Conservation (phyloP, 129 eudicot genomes). For the Escallonia herrerae region DNA sequence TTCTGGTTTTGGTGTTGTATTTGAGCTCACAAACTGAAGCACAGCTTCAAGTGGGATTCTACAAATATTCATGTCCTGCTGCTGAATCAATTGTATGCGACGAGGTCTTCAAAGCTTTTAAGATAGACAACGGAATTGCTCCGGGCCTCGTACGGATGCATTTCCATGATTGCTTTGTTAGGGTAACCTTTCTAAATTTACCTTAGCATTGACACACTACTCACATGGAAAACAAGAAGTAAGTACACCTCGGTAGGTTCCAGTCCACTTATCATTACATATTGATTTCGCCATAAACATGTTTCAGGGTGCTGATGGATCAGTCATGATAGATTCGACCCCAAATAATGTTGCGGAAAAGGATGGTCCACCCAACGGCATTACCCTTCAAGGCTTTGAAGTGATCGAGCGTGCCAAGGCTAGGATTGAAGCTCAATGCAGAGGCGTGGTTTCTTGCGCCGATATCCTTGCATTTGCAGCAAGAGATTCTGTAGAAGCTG, state of each 20-base stretch:
- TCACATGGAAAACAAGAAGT: too few species aligned
- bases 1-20: not conserved
- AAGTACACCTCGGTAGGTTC: too few species aligned
- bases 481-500: constrained; percentile 22
- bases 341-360: constrained; percentile 35
- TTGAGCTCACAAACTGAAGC: constrained; percentile 2
- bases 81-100: constrained; percentile 14
- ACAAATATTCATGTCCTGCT: constrained; percentile 3
- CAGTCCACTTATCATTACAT: too few species aligned
- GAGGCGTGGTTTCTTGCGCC: constrained; percentile 32
- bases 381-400: constrained; percentile 24
- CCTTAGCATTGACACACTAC: too few species aligned
- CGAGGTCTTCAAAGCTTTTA: constrained; percentile 16
- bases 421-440: constrained; percentile 26
- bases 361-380: constrained; percentile 30
- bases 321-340: constrained; percentile 34
- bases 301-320: constrained; percentile 43
- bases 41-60: constrained; percentile 28
- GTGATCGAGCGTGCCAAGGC: constrained; percentile 38
- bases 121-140: constrained; percentile 10
- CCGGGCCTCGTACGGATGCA: constrained; percentile 13
- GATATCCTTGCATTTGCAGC: constrained; percentile 36
- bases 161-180: constrained; percentile 29
- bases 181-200: constrained; percentile 6
- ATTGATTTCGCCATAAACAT: too few species aligned